Conservation (phyloP, 2,329 filamentous ascomycete species). For the Claviceps lovelessii region DNA sequence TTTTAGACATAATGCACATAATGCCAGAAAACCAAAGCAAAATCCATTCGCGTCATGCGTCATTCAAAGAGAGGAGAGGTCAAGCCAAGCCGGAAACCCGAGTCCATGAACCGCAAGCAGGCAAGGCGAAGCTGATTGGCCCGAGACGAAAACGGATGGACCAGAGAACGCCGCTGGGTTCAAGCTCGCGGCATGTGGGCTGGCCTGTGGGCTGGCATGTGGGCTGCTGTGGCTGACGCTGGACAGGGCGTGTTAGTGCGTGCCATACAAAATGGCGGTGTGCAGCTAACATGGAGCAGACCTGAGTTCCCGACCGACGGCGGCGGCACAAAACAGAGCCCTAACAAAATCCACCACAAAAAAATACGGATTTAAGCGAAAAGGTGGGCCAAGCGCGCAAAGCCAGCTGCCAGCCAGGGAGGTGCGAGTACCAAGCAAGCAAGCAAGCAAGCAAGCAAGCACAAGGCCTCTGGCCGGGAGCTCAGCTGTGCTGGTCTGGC, state of each 20-base stretch:
- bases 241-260: neutral
- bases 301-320: neutral
- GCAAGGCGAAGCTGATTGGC: neutral
- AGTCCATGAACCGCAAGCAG: neutral
- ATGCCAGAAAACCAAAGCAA: neutral
- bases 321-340: constrained; percentile 7
- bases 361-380: constrained; percentile 12
- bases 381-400: constrained; percentile 2
- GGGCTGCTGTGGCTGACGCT: neutral
- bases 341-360: constrained; percentile 14
- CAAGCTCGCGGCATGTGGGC: too few species aligned
- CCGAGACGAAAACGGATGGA: neutral
- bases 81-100: too few species aligned
- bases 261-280: neutral
- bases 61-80: too few species aligned
- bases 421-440: neutral
- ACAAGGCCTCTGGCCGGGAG: neutral
- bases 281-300: neutral
- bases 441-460: neutral
- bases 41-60: too few species aligned
- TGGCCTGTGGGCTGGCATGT: neutral
- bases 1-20: too few species aligned
- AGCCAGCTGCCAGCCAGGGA: neutral
- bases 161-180: neutral
- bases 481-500: neutral